Base-by-base conservation (phyloP, 2,329 filamentous ascomycete species). In the Pseudogymnoascus sp. region DNA sequence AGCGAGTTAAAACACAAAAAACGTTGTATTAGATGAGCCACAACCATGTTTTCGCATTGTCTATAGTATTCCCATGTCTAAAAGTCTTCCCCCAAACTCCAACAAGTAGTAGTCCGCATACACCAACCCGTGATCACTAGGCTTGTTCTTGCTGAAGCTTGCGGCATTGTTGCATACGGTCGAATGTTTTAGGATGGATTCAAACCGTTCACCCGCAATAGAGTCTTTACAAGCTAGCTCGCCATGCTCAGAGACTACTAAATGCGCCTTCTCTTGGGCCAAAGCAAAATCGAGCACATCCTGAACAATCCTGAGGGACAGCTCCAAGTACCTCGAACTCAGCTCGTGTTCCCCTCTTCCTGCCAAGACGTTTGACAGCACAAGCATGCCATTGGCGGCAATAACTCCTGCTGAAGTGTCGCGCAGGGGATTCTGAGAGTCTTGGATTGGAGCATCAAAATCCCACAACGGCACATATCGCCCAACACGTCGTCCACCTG, bases 391-490 rank as follows among this genome's bases (percentile, higher is more conserved):
- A 41, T 77, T 77, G 0, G 75, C 75, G 1, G 75, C 72, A 16
- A 77, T 73, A 1, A 75, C 69, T 1, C 72, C 76, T 0, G 76
- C 76, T 1, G 73, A 75, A 0, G 73, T 72, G 60, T 77, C 75
- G 5, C 75, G 63, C 70, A 76, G 8, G 72, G 71, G 52, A 69
- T 25, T 52, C n/a, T 33, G 18, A 9, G n/a, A 25, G 14, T 16
- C 38, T 5, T 73, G 69, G 28, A 70, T 77, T 66, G 79, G 80
- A 0, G 80, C 80, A 62, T 82, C 77, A 41, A 82, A 82, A 59
- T 82, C 80, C 74, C 73, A 75, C 0, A 74, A 66, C 3, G 74
- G 74, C 1, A 72, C 69, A n/a, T 67, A 64, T 6, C 70, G 40
- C 0, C 69, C 65, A 8, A 41, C 65, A 33, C 31, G 31, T 33